Conservation (phyloP, 495 filamentous ascomycete species). For the Platismatia glauca region DNA sequence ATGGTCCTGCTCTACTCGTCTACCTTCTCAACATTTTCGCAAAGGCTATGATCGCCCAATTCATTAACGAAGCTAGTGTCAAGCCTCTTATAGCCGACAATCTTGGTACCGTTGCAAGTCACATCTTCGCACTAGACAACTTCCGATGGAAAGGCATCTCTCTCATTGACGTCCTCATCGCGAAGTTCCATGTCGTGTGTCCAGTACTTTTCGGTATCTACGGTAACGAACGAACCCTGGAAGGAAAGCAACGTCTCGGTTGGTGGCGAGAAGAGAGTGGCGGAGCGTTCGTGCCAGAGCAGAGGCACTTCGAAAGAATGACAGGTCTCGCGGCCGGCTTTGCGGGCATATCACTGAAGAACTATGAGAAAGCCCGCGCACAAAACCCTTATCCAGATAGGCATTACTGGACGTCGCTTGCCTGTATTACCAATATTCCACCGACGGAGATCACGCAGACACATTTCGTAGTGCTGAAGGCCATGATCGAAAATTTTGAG, state of each 20-base stretch:
- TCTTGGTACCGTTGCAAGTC: conserved; percentile 65
- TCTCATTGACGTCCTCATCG: conserved; percentile 78
- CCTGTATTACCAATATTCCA: conserved; percentile 65
- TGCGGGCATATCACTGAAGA: conserved; percentile 67
- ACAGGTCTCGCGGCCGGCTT: conserved; percentile 77
- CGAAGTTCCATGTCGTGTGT: conserved; percentile 73
- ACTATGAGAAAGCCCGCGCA: conserved; percentile 59
- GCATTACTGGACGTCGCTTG: conserved; percentile 71
- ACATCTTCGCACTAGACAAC: conserved; percentile 59
- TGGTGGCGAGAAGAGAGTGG: conserved; percentile 54
- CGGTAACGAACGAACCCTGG: conserved; percentile 64
- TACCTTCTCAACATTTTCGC: conserved; percentile 77
- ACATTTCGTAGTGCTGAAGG: conserved; percentile 68
- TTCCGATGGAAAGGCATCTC: conserved; percentile 62
- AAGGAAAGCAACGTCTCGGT: conserved; percentile 60
- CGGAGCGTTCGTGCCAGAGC: conserved; percentile 51
- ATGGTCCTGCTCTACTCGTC: conserved; percentile 61
- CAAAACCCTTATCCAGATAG: conserved; percentile 69
- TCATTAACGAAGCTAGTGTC: conserved; percentile 63
- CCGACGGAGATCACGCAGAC: conserved; percentile 57
- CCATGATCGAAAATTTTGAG: conserved; percentile 63
- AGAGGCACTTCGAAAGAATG: conserved; percentile 71
- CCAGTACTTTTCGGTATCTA: conserved; percentile 81
- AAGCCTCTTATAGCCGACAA: conserved; percentile 68
- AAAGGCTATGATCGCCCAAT: conserved; percentile 67